Percentiles rank a stretch among this genome's conserved stretches.
Conservation (phyloP, 352 stramenopile species). For the Peronosclerospora sorghi region DNA sequence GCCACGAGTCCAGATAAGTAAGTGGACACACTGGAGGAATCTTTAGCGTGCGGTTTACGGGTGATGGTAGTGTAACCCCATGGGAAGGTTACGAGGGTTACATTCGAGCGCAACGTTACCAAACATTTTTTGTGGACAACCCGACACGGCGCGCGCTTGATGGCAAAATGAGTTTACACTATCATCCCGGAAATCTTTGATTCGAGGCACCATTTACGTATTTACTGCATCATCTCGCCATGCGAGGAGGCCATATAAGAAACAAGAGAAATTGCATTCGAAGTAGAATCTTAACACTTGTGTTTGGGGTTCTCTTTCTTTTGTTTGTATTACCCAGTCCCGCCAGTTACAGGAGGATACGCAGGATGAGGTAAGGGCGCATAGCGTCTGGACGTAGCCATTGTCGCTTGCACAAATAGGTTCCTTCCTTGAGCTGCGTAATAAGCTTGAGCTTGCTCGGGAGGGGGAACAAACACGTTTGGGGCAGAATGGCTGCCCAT, state of each 20-base stretch:
- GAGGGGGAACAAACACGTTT: conserved; percentile 26
- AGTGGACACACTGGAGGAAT: conserved; percentile 64
- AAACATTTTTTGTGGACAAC: conserved; percentile 61
- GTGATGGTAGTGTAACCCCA: conserved; percentile 44
- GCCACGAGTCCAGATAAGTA: conserved; percentile 30
- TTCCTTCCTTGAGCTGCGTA: conserved; percentile 57
- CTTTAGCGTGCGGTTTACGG: conserved; percentile 42
- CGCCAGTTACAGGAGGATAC: too few species aligned
- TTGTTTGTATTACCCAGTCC: too few species aligned
- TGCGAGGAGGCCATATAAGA: too few species aligned
- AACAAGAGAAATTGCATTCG: too few species aligned
- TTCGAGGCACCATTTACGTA: conserved; percentile 36
- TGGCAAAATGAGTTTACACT: conserved; percentile 26
- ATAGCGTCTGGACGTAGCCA: conserved; percentile 10
- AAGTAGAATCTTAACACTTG: too few species aligned
- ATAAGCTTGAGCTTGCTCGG: conserved; percentile 40
- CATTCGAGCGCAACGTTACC: conserved; percentile 24
- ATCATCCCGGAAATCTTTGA: conserved; percentile 53
- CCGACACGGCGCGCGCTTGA: conserved; percentile 55
- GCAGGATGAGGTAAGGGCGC: too few species aligned
- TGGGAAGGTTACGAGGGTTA: conserved; percentile 47
- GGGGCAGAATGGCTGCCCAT: conserved; percentile 19
- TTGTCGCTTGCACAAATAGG: conserved; percentile 56
- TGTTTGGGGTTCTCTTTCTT: too few species aligned
- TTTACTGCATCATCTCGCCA: conserved; percentile 11